A percentile compares a stretch with the other conserved stretches of the same genome.
Conservation (phyloP, 441 rosid genomes). For the Daphne laureola region DNA sequence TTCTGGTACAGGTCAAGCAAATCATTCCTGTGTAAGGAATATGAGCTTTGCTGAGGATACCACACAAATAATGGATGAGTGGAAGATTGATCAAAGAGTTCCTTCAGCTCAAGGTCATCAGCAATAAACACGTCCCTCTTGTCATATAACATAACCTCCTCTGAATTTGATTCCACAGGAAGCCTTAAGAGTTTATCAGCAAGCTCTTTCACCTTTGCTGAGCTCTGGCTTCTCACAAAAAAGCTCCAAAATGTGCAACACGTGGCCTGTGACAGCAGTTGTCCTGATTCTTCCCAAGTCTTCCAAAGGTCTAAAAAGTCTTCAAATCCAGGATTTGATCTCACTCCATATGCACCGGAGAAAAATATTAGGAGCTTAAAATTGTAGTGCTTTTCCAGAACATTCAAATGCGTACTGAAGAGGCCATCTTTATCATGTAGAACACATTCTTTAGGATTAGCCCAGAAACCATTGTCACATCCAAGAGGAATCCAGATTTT, state of each 20-base stretch:
- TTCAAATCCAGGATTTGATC: constrained; percentile 31
- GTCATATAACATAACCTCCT: constrained; percentile 27
- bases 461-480: constrained; percentile 37
- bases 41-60: constrained; percentile 49
- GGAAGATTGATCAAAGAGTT: constrained; percentile 29
- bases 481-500: constrained; percentile 49
- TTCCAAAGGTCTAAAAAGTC: constrained; percentile 63
- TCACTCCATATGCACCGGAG: constrained; percentile 30
- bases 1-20: constrained; percentile 42
- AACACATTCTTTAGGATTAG: constrained; percentile 34
- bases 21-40: constrained; percentile 27
- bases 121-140: constrained; percentile 51
- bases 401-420: constrained; percentile 34
- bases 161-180: constrained; percentile 35
- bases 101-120: constrained; percentile 60
- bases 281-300: constrained; percentile 40
- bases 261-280: constrained; percentile 28
- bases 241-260: constrained; percentile 65
- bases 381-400: constrained; percentile 38
- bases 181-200: constrained; percentile 33
- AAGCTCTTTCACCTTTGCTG: constrained; percentile 17
- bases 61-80: constrained; percentile 49
- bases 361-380: constrained; percentile 25
- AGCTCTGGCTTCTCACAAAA: constrained; percentile 17
- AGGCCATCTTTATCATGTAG: constrained; percentile 41